Evolutionary conservation across 1,139 yeast genomes (phyloP).

Genomic region (Eremothecium coryli): DNA sequence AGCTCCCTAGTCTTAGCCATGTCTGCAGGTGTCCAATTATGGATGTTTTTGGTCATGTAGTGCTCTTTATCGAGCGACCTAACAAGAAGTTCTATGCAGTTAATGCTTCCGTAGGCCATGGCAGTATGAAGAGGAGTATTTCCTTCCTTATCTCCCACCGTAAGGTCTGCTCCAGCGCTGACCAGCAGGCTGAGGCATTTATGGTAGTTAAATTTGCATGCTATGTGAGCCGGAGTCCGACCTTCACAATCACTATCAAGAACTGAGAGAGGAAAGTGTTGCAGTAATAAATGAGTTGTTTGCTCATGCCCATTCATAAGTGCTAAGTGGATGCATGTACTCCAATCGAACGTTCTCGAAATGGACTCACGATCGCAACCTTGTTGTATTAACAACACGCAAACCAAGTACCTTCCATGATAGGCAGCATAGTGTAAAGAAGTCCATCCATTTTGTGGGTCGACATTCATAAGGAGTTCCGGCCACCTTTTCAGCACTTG

Average conservation of each 20-base stretch:
- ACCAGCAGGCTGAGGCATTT: slow-evolving; percentile 64
- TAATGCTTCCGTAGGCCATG: slow-evolving; percentile 62
- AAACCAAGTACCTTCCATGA: slow-evolving; percentile 69
- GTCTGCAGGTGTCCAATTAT: slow-evolving; percentile 65
- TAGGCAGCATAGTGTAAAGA: slow-evolving; percentile 81
- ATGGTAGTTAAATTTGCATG: slow-evolving; percentile 56
- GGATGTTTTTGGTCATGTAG: slow-evolving; percentile 42
- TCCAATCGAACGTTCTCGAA: slow-evolving; percentile 51
- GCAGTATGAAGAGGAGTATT: slow-evolving; percentile 77
- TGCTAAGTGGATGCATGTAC: slow-evolving; percentile 73
- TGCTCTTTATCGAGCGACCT: slow-evolving; percentile 37
- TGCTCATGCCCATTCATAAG: slow-evolving; percentile 63
- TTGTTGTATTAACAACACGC: slow-evolving; percentile 47
- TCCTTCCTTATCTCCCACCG: slow-evolving; percentile 50
- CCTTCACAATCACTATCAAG: slow-evolving; percentile 52
- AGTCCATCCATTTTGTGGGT: slow-evolving; percentile 75
- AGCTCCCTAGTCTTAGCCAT: slow-evolving; percentile 45
- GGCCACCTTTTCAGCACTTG: slow-evolving; percentile 68
- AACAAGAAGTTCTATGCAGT: slow-evolving; percentile 53
- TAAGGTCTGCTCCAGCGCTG: slow-evolving; percentile 73
- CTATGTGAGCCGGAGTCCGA: slow-evolving; percentile 67
- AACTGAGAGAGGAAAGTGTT: slow-evolving; percentile 62
- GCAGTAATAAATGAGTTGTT: slow-evolving; percentile 71
- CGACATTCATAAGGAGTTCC: slow-evolving; percentile 63
- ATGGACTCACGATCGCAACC: slow-evolving; percentile 45